These are phyloP conservation scores for Cryptococcus sp. DNA, from an alignment of 1,284 basidiomycete genomes.

Conservation along the genomic window DNA sequence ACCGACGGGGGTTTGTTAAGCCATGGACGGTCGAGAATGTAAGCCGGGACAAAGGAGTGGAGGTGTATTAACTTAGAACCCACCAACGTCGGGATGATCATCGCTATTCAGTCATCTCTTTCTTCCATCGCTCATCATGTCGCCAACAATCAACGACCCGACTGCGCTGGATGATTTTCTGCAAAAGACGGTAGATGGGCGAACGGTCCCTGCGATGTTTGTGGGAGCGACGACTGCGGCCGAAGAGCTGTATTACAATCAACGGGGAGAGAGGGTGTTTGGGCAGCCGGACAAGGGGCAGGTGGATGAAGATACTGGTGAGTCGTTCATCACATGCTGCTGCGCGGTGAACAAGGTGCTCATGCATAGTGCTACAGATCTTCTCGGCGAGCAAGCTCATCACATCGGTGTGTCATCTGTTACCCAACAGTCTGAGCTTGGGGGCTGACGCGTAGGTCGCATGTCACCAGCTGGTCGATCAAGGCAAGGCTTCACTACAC, in stretches of 20 bases:
- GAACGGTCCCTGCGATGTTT: conserved; percentile 21
- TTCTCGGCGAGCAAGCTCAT: conserved; percentile 39
- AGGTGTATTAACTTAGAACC: too few relatives aligned
- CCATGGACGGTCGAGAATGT: too few relatives aligned
- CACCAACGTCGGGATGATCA: too few relatives aligned
- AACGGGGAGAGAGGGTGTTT: conserved; percentile 25
- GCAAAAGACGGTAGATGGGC: not conserved
- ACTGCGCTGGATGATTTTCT: not conserved
- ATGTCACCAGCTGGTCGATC: conserved; percentile 31
- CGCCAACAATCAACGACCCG: too few relatives aligned
- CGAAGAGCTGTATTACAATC: conserved; percentile 27
- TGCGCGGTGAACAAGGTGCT: not conserved
- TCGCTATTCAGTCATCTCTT: too few relatives aligned
- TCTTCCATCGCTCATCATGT: too few relatives aligned
- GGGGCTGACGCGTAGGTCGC: conserved; percentile 19
- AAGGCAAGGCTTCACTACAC: conserved; percentile 27
- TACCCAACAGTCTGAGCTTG: not conserved
- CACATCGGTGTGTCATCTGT: conserved; percentile 20
- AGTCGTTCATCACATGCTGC: conserved; percentile 9
- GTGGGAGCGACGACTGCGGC: conserved; percentile 31
- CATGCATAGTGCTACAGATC: conserved; percentile 19
- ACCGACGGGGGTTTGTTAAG: too few relatives aligned
- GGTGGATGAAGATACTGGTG: conserved; percentile 32
- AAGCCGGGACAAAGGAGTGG: too few relatives aligned
- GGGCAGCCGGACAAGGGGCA: conserved; percentile 23